Conservation (phyloP, 805 yeast species). For the Lipomyces orientalis region DNA sequence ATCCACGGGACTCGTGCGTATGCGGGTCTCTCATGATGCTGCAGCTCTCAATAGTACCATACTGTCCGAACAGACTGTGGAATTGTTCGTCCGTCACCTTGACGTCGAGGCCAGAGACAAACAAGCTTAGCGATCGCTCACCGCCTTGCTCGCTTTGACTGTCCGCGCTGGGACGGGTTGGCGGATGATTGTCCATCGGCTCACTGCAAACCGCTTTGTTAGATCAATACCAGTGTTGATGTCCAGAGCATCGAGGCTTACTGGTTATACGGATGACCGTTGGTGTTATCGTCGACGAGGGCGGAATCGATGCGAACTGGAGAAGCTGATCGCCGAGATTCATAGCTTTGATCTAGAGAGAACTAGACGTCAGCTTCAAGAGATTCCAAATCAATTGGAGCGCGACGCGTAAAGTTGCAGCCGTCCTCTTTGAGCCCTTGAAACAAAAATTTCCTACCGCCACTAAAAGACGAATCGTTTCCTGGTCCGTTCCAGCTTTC, state of each 20-base stretch:
- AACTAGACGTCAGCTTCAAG: neutral
- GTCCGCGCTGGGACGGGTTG: neutral
- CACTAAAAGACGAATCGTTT: neutral
- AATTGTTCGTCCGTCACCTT: slow-evolving; percentile 42
- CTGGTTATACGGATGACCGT: neutral
- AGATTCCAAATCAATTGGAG: neutral
- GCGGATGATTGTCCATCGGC: neutral
- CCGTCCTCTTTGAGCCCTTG: neutral
- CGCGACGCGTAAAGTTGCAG: neutral
- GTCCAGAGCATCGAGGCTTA: neutral
- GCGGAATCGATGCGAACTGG: slow-evolving; percentile 18
- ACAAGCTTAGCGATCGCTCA: slow-evolving; percentile 39
- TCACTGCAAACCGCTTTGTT: neutral
- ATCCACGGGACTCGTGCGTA: slow-evolving; percentile 55
- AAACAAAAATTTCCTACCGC: neutral
- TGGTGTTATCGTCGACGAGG: neutral
- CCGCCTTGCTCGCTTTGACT: neutral
- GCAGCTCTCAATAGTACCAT: slow-evolving; percentile 41
- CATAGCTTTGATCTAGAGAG: slow-evolving; percentile 5
- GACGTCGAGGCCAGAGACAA: slow-evolving; percentile 46
- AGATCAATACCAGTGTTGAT: neutral
- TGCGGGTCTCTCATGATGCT: slow-evolving; percentile 56
- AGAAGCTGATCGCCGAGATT: slow-evolving; percentile 10
- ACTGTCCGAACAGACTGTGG: slow-evolving; percentile 41
- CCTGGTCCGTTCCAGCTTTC: neutral